Evolutionary conservation across 176 grass and related monocot species (phyloP), one percentile per base, ranked within the genome.

Genomic region (Bolboschoenus planiculmis): DNA sequence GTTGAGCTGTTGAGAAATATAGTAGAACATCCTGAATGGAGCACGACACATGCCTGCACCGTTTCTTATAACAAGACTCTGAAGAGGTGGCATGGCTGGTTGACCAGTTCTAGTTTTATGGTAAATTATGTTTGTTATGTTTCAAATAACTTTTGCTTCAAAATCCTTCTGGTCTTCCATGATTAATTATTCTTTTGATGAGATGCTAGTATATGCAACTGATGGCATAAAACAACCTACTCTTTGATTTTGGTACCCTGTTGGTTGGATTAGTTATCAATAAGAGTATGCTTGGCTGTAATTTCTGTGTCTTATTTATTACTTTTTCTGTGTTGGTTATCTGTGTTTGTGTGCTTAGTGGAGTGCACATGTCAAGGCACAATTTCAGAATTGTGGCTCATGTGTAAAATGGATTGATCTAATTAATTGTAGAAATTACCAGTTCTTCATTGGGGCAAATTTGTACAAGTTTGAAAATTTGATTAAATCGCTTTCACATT

Each of bases 81-180:
- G 14, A 88, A 88, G 46, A 83, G 66, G 77, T 88, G 86, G 86
- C 86, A 88, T 46, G 86, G 86, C 18, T 88, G 86, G 86, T 33
- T 88, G 23, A 78, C 86, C 2, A 84, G 72, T 88, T 84, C 86
- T 57, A 84, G 81, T 44, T 84, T 88, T 70, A 56, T 64, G 86
- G 86, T 88, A 88, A 74, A 65, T 36, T 65, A 65, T 24, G n/a
- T 46, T 79, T 78, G n/a, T 29, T 29, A 31, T 2, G 18, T 16
- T 34, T 44, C 64, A 14, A 53, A 51, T 56, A 58, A 85, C n/a
- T n/a, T 73, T 79, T 66, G 34, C 27, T 24, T 48, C 16, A 35
- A 53, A 53, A n/a, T n/a, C 42, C 62, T 46, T 33, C 3, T 2
- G 10, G n/a, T 67, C 6, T 39, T 39, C 63, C 1, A 27, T 21